phyloP scores from a whole-genome alignment of 768 basidiomycete species.

The Sporobolomyces phaffii region DNA sequence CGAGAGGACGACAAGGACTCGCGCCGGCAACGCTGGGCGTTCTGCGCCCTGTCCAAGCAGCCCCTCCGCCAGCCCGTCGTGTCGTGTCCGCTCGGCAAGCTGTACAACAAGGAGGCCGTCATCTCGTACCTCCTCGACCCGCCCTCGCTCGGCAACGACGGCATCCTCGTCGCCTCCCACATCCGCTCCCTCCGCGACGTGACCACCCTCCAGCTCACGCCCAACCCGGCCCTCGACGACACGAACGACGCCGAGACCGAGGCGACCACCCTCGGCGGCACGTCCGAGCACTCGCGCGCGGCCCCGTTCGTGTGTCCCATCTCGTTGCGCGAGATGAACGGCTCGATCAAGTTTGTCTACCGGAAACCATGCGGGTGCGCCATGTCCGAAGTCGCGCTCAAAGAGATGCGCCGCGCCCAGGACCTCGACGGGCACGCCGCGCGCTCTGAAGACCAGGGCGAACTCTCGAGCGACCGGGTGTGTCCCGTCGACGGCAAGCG shows the following conservation, averaged over 20 bases:
- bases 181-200: slow-evolving; percentile 88
- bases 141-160: slow-evolving; percentile 55
- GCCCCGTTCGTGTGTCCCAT: slow-evolving; percentile 84
- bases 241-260: slow-evolving; percentile 40
- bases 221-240: slow-evolving; percentile 57
- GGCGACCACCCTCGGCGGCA: slow-evolving; percentile 44
- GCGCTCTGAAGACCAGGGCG: slow-evolving; percentile 43
- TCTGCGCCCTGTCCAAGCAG: slow-evolving; percentile 91
- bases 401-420: slow-evolving; percentile 52
- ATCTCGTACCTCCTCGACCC: slow-evolving; percentile 83
- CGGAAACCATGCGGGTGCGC: slow-evolving; percentile 80
- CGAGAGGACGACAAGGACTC: slow-evolving; percentile 78
- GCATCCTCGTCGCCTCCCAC: slow-evolving; percentile 85
- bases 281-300: slow-evolving; percentile 47
- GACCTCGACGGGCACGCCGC: slow-evolving; percentile 24
- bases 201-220: slow-evolving; percentile 71
- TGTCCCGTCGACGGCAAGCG: slow-evolving; percentile 41
- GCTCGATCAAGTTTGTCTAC: slow-evolving; percentile 78
- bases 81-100: slow-evolving; percentile 81
- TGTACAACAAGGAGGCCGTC: slow-evolving; percentile 93
- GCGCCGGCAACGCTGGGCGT: slow-evolving; percentile 68
- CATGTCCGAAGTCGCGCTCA: slow-evolving; percentile 76
- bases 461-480: slow-evolving; percentile 38
- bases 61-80: slow-evolving; percentile 85
- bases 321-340: slow-evolving; percentile 91